phyloP scores from a whole-genome alignment of 2,329 filamentous ascomycete species.

The Fusarium mundagurra region DNA sequence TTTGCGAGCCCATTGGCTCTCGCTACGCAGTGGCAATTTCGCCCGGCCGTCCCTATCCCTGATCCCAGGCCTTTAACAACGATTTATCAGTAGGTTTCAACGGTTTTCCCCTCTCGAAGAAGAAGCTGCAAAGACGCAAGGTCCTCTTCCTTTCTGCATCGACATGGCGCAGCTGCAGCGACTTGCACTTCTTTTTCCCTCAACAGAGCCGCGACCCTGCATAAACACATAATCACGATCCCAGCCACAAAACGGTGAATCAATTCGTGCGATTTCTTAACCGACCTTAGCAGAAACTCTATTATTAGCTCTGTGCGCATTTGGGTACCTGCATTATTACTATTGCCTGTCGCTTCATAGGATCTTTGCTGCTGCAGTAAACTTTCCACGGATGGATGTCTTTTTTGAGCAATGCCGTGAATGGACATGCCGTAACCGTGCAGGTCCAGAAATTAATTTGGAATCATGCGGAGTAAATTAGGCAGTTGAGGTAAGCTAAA shows the following conservation, averaged over 20 bases:
- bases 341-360: not conserved
- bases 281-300: not conserved
- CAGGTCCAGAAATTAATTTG: constrained; percentile 15
- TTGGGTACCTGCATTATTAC: constrained; percentile 27
- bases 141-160: not conserved
- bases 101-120: not conserved
- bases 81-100: not conserved
- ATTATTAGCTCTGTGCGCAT: constrained; percentile 16
- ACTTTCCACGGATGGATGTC: not conserved
- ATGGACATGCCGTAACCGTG: not conserved
- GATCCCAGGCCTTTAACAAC: not conserved
- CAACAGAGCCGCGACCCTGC: constrained; percentile 11
- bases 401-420: not conserved
- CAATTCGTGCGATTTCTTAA: constrained; percentile 16
- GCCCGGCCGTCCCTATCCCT: not conserved
- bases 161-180: constrained; percentile 4
- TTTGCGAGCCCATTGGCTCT: not conserved
- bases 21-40: not conserved
- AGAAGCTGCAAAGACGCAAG: constrained; percentile 1
- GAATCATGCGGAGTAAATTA: constrained; percentile 11
- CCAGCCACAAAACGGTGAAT: not conserved
- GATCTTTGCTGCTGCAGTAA: not conserved
- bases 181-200: not conserved
- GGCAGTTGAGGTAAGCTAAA: not conserved
- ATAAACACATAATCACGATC: not conserved